Evolutionary conservation across 768 basidiomycete genomes (phyloP).

Genomic region (Boletus tomentosulus): DNA sequence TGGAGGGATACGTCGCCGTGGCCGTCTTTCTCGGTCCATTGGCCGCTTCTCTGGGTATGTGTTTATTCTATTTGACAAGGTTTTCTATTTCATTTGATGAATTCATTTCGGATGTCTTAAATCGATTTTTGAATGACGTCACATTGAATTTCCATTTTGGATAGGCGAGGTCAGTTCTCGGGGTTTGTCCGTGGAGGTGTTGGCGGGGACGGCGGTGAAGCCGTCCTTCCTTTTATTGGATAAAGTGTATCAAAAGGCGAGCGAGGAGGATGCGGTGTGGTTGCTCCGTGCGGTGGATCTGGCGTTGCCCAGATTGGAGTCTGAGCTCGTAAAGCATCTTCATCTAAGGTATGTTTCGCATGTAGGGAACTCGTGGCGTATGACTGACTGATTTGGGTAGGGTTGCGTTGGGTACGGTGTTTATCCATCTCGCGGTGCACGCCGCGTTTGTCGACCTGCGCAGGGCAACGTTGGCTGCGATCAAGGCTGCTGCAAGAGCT

Average conservation of each 20-base stretch:
- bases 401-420: constrained; percentile 56
- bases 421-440: constrained; percentile 67
- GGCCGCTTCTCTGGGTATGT: constrained; percentile 48
- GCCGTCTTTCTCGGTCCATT: constrained; percentile 65
- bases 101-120: constrained; percentile 1
- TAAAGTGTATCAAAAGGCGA: constrained; percentile 75
- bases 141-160: not conserved
- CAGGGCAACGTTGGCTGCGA: constrained; percentile 38
- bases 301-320: constrained; percentile 42
- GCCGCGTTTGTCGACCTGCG: constrained; percentile 52
- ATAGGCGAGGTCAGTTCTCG: constrained; percentile 45
- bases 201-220: constrained; percentile 53
- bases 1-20: constrained; percentile 81
- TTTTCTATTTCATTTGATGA: constrained; percentile 5
- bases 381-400: constrained; percentile 32
- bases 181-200: constrained; percentile 44
- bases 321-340: constrained; percentile 51
- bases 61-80: not conserved
- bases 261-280: constrained; percentile 70
- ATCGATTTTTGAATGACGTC: constrained; percentile 2
- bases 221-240: constrained; percentile 88
- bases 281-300: constrained; percentile 62
- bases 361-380: not conserved
- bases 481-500: constrained; percentile 37
- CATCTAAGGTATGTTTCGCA: constrained; percentile 41